Base-by-base conservation (phyloP, 1,284 basidiomycete genomes). In the Cryptococcus neoformans region DNA sequence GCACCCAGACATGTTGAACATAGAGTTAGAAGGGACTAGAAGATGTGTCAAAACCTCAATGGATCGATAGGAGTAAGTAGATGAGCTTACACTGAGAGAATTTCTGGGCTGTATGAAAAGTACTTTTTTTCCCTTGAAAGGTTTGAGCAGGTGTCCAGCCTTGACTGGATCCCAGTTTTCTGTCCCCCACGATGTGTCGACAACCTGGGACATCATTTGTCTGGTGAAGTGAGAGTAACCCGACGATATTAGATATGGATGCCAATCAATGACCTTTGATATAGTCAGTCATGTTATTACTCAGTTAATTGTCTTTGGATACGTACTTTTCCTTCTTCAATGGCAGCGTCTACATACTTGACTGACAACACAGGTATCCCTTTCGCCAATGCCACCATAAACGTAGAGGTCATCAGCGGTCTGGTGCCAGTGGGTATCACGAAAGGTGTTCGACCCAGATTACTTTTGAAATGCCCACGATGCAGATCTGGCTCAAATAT, bases 311-410 rank as follows among this genome's bases (percentile, higher is more conserved):
- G 44, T 21, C 6, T 11, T 16, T 10, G 10, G 34, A 10, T 34
- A 34, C 44, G 48, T 34, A 57, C 56, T 51, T 44, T 28, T 37
- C 40, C n/a, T 12, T 35, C 8, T 1, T 52, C 44, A 5, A 57
- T 41, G n/a, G 54, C 42, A 21, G 82, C 80, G 9, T 80, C 66
- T 14, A 90, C 58, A 83, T 86, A 93, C 2, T 81, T 76, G 4
- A 81, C 72, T 0, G 82, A 83, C n/a, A 95, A 68, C 65, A 90
- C 91, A 0, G 92, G 92, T 49, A 95, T 85, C 6, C 92, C 92
- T 35, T 92, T 78, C 0, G 88, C 90, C 36, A 95, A 81, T 6
- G 91, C 89, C 5, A 87, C 81, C 51, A 94, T 79, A 67, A 84
- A 90, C 72, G 92, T 93, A 4, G 86, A 82, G 59, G 89, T 92